Evolutionary conservation across 108 stramenopile species (phyloP).

Genomic region (Seminavis robusta): DNA sequence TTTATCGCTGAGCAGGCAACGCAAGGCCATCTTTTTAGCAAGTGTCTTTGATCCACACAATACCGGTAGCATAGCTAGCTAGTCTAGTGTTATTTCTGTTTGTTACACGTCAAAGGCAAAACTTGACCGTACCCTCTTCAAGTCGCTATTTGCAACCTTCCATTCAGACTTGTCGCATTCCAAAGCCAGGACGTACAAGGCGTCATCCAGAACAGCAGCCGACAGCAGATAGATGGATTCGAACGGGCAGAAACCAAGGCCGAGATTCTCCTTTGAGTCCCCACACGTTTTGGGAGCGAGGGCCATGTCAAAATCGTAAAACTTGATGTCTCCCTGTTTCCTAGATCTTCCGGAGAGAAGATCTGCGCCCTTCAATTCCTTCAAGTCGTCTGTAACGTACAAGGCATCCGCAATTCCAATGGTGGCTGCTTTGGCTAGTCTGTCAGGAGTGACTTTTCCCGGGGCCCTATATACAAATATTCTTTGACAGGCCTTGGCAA

Average conservation of each 20-base stretch:
- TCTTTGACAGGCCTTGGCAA: constrained; percentile 62
- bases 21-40: too few species aligned
- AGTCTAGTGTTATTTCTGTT: too few species aligned
- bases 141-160: constrained; percentile 67
- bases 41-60: too few species aligned
- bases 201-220: constrained; percentile 57
- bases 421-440: constrained; percentile 61
- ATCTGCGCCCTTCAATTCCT: constrained; percentile 60
- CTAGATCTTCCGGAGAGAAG: constrained; percentile 53
- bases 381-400: constrained; percentile 37
- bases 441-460: constrained; percentile 23
- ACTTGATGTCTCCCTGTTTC: constrained; percentile 31
- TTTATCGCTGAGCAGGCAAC: too few species aligned
- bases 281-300: constrained; percentile 63
- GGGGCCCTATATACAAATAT: constrained; percentile 64
- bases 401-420: constrained; percentile 70
- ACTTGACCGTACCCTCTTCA: constrained; percentile 64
- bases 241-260: constrained; percentile 82
- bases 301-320: constrained; percentile 81
- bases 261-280: constrained; percentile 53
- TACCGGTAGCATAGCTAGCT: too few species aligned
- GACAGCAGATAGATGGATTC: constrained; percentile 64
- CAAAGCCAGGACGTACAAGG: constrained; percentile 53
- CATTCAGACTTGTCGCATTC: constrained; percentile 66
- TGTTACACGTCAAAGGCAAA: constrained; percentile 59